phyloP scores from a whole-genome alignment of 2,329 filamentous ascomycete genomes.

The Arthrobotrys musiformis region DNA sequence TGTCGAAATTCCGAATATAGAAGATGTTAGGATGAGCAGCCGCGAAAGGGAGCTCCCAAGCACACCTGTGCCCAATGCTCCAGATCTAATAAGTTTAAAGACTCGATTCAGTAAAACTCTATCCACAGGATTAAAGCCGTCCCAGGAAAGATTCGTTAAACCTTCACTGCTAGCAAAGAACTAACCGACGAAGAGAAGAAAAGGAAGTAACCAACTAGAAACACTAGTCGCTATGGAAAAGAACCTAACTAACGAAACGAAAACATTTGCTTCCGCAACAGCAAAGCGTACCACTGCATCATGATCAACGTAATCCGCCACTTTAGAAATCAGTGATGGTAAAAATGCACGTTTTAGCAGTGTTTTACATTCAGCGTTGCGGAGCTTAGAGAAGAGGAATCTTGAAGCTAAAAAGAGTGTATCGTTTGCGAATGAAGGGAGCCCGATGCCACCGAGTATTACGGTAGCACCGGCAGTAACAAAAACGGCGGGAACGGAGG shows the following conservation, averaged over 20 bases:
- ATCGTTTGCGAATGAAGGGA: conserved; percentile 52
- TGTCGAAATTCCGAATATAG: conserved; percentile 38
- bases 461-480: not conserved
- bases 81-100: conserved; percentile 28
- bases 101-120: not conserved
- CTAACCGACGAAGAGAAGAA: not conserved
- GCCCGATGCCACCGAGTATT: not conserved
- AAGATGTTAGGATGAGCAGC: conserved; percentile 18
- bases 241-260: not conserved
- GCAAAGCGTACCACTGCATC: conserved; percentile 10
- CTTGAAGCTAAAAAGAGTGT: conserved; percentile 52
- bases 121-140: not conserved
- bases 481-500: not conserved
- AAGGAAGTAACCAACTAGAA: conserved; percentile 24
- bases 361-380: conserved; percentile 43
- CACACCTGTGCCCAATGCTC: conserved; percentile 20
- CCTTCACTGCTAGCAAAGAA: conserved; percentile 2
- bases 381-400: conserved; percentile 30
- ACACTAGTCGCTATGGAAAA: not conserved
- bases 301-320: conserved; percentile 18
- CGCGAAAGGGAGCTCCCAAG: conserved; percentile 4
- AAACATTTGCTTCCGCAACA: not conserved
- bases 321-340: conserved; percentile 39
- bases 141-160: not conserved
- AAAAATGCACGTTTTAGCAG: conserved; percentile 26